Evolutionary conservation across 1,139 yeast species (phyloP).

Genomic region (Eremothecium sinecaudum): DNA sequence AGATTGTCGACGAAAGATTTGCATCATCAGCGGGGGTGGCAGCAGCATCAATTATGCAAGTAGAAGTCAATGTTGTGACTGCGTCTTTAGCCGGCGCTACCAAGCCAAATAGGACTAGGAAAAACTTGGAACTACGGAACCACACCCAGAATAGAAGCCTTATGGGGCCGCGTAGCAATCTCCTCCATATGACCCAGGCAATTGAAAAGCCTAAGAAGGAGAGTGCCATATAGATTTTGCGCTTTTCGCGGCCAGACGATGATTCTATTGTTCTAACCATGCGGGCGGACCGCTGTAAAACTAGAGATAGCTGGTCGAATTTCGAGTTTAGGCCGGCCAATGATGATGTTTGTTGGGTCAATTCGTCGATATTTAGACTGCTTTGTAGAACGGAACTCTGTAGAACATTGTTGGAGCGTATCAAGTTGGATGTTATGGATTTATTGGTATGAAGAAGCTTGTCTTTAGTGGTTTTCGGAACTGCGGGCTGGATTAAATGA

Average conservation of each 20-base stretch:
- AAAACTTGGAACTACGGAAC: slow-evolving; percentile 35
- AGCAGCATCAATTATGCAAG: slow-evolving; percentile 1
- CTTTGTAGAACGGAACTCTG: slow-evolving; percentile 50
- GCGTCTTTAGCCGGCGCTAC: slow-evolving; percentile 1
- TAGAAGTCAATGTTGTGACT: neutral
- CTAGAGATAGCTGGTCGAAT: slow-evolving; percentile 38
- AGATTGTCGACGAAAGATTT: no score
- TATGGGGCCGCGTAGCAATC: slow-evolving; percentile 44
- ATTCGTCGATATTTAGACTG: slow-evolving; percentile 48
- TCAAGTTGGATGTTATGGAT: slow-evolving; percentile 30
- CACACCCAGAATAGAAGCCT: slow-evolving; percentile 42
- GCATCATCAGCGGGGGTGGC: neutral
- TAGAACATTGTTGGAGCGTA: slow-evolving; percentile 36
- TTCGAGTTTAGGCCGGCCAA: slow-evolving; percentile 39
- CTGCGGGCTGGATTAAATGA: slow-evolving; percentile 1
- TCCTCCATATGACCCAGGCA: slow-evolving; percentile 48
- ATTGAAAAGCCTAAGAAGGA: slow-evolving; percentile 43
- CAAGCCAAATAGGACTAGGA: slow-evolving; percentile 27
- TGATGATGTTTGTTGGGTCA: slow-evolving; percentile 47
- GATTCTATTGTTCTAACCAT: slow-evolving; percentile 41
- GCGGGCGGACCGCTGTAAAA: slow-evolving; percentile 42
- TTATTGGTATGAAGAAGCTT: slow-evolving; percentile 31
- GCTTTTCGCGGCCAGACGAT: slow-evolving; percentile 47
- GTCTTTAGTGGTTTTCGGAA: slow-evolving; percentile 21
- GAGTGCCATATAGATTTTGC: slow-evolving; percentile 43